Evolutionary conservation across 495 filamentous ascomycete species (phyloP).

Genomic region (Penicillium pancosmium): DNA sequence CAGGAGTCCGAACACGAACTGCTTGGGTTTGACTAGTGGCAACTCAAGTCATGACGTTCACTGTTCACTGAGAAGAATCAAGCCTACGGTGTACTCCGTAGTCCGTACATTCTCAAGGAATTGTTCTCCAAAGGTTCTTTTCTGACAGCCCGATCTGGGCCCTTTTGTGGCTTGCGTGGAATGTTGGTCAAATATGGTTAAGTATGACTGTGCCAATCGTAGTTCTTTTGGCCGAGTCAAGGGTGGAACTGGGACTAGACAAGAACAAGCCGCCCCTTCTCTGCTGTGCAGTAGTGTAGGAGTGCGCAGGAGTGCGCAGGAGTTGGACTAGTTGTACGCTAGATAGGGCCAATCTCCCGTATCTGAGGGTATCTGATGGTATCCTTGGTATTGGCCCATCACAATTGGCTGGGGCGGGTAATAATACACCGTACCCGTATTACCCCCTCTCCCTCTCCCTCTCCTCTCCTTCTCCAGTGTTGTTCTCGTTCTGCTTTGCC

Average conservation of each 20-base stretch:
- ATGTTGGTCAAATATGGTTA: neutral
- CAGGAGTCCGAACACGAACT: conserved; percentile 15
- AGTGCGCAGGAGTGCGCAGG: too few relatives aligned
- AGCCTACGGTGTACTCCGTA: too few relatives aligned
- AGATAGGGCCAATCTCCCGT: too few relatives aligned
- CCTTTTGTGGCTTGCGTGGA: conserved; percentile 2
- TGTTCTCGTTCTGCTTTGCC: conserved; percentile 18
- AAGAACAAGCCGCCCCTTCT: too few relatives aligned
- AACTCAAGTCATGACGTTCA: conserved; percentile 36
- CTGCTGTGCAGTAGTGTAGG: too few relatives aligned
- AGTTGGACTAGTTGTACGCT: too few relatives aligned
- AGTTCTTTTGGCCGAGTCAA: conserved; percentile 16
- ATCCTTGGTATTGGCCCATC: neutral
- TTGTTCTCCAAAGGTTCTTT: neutral
- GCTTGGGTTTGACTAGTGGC: conserved; percentile 22
- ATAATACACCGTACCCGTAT: neutral
- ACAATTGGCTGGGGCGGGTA: conserved; percentile 7
- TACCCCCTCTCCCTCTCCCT: conserved; percentile 1
- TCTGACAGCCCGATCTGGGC: conserved; percentile 6
- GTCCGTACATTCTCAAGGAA: neutral
- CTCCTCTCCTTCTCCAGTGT: conserved; percentile 27
- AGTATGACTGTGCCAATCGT: neutral
- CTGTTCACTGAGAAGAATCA: neutral
- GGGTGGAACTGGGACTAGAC: neutral
- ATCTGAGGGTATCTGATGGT: too few relatives aligned